phyloP scores from a whole-genome alignment of 2,329 filamentous ascomycete genomes.

The Penicillium aurantiogriseum region DNA sequence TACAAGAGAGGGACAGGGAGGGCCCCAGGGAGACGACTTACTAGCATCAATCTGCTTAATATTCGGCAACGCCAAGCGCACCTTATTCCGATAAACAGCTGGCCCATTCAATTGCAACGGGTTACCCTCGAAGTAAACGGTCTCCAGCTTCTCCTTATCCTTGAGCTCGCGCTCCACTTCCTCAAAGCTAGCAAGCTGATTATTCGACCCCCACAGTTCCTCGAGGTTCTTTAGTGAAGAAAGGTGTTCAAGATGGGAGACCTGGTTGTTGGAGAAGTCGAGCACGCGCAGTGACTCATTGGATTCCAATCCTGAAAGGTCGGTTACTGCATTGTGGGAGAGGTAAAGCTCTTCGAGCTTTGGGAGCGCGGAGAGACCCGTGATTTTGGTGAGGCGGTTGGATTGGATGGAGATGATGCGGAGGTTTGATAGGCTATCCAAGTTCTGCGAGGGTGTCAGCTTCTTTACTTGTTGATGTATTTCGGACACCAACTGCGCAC shows the following conservation, averaged over 20 bases:
- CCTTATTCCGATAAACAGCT: constrained; percentile 92
- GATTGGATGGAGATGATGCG: constrained; percentile 91
- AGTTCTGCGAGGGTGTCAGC: constrained; percentile 47
- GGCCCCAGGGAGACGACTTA: constrained; percentile 63
- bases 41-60: constrained; percentile 94
- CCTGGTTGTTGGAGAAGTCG: constrained; percentile 86
- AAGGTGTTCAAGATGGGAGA: constrained; percentile 72
- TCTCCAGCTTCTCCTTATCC: constrained; percentile 76
- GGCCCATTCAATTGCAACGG: constrained; percentile 76
- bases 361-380: constrained; percentile 69
- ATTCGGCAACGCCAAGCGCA: constrained; percentile 81
- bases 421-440: constrained; percentile 73
- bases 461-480: not conserved
- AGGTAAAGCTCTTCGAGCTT: constrained; percentile 91
- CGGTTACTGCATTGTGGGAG: constrained; percentile 85
- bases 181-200: constrained; percentile 72
- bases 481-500: constrained; percentile 33
- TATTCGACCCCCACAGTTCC: constrained; percentile 94
- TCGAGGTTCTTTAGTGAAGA: constrained; percentile 69
- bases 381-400: constrained; percentile 79
- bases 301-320: constrained; percentile 68
- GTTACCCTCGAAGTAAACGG: constrained; percentile 96
- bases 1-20: not conserved
- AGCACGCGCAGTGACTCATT: constrained; percentile 70
- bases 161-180: constrained; percentile 74